Evolutionary conservation across 768 basidiomycete genomes (phyloP).

Genomic region (Cubamyces sp.): DNA sequence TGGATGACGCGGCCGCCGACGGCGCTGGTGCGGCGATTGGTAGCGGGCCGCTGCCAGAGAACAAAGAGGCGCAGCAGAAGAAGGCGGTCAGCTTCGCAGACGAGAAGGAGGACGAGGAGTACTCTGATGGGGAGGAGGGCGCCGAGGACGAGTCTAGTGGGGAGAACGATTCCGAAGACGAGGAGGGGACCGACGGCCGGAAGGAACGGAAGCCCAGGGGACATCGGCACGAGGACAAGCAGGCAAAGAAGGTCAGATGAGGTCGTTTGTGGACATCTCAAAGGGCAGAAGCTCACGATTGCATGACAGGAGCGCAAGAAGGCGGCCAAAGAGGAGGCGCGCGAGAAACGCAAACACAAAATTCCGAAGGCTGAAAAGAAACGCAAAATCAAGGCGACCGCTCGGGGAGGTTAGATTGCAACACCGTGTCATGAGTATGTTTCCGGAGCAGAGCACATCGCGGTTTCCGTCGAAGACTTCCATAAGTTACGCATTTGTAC

Average conservation of each 20-base stretch:
- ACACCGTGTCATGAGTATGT: not conserved
- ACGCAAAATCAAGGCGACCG: constrained; percentile 65
- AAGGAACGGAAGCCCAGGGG: constrained; percentile 71
- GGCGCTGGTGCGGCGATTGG: constrained; percentile 16
- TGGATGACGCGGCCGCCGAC: constrained; percentile 27
- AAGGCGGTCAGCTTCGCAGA: constrained; percentile 20
- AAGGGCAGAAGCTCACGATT: constrained; percentile 15
- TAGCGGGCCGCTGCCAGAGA: not conserved
- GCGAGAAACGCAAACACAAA: constrained; percentile 88
- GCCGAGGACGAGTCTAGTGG: constrained; percentile 29
- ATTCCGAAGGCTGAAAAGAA: constrained; percentile 97
- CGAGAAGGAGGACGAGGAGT: constrained; percentile 23
- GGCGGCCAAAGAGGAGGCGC: constrained; percentile 81
- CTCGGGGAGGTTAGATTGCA: constrained; percentile 30
- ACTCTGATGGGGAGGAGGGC: constrained; percentile 32
- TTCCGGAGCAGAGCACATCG: not conserved
- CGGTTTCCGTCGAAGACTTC: not conserved
- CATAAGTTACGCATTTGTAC: constrained; percentile 6
- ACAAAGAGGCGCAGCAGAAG: constrained; percentile 10
- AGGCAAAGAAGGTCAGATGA: constrained; percentile 77
- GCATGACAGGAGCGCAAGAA: constrained; percentile 84
- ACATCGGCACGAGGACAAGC: constrained; percentile 91
- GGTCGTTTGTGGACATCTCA: not conserved
- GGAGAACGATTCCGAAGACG: constrained; percentile 35
- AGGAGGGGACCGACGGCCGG: constrained; percentile 48